Evolutionary conservation across 345 rosid genomes (phyloP), one percentile per base, ranked within the genome.

Genomic region (Gossypium australe): DNA sequence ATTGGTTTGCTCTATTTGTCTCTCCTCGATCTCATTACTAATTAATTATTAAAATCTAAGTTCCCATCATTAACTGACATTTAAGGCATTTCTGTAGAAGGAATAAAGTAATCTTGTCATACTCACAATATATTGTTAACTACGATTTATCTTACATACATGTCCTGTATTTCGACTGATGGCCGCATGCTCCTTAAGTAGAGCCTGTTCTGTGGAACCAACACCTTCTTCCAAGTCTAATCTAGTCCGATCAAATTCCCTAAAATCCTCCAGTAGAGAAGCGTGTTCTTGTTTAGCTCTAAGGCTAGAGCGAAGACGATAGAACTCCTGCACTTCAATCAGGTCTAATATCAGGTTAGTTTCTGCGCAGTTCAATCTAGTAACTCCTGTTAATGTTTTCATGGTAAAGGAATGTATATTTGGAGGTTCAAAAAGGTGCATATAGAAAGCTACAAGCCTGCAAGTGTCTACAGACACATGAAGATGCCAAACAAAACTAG

Each of bases 271-370:
- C 72, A 95, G 93, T 53, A 93, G 90, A 64, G 94, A 90, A 85
- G 97, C 98, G 80, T 93, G 97, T 76, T 95, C 98, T 81, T 90
- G 88, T 84, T 93, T 95, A 56, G 94, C 92, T 85, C 85, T 93
- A 62, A 93, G 96, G 85, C 90, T 88, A 56, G 97, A 93, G 49
- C 91, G 89, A 59, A 91, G 97, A 80, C 97, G 93, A 77, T 88
- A 86, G 84, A 93, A 95, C 82, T 95, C 99, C 99, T 95, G 94
- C 96, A 91, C 78, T 85, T 84, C 48, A 79, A 56, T 76, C 71
- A 78, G 71, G 67, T n/a, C 62, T 41, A 77, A 75, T 63, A 77
- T 64, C 66, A 72, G 25, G 76, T 80, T 78, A 80, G 79, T 65
- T 58, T 70, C 64, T n/a, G 43, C 47, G n/a, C 48, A 24, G 1